phyloP scores from a whole-genome alignment of 805 yeast species.

The Yarrowia alimentaria region DNA sequence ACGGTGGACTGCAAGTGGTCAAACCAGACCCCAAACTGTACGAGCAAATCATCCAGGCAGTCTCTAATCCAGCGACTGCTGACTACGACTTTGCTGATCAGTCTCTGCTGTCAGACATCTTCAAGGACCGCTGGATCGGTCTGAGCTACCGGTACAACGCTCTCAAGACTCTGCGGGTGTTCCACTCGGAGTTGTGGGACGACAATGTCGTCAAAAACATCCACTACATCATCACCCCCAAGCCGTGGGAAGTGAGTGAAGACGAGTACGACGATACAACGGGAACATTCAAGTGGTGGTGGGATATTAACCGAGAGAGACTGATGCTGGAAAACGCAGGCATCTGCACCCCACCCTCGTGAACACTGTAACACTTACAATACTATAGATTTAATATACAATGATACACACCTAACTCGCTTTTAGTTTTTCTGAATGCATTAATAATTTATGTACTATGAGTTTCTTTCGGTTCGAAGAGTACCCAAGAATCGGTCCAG shows the following conservation, averaged over 20 bases:
- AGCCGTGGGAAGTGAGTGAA: conserved; percentile 55
- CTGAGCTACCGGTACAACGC: conserved; percentile 56
- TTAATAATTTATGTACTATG: conserved; percentile 22
- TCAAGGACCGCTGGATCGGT: conserved; percentile 51
- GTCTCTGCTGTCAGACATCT: conserved; percentile 54
- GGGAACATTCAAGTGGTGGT: conserved; percentile 53
- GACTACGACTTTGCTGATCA: conserved; percentile 60
- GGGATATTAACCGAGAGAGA: conserved; percentile 40
- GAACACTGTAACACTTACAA: no score
- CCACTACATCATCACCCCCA: conserved; percentile 57
- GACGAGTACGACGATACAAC: conserved; percentile 44
- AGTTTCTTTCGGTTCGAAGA: conserved; percentile 1
- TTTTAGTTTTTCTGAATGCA: no score
- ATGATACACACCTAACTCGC: no score
- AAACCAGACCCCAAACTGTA: conserved; percentile 45
- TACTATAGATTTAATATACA: no score
- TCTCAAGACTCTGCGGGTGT: conserved; percentile 49
- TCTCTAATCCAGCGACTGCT: conserved; percentile 44
- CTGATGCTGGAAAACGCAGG: conserved; percentile 12
- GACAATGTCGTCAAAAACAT: conserved; percentile 52
- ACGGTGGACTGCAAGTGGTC: conserved; percentile 59
- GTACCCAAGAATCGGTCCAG: conserved; percentile 24
- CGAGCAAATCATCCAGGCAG: conserved; percentile 44
- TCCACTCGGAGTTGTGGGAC: conserved; percentile 51
- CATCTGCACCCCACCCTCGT: conserved; percentile 14